A percentile compares a stretch with the other conserved stretches of the same genome.
Evolutionary conservation across 129 eudicot species (phyloP).

Genomic region (Tagetes erecta): DNA sequence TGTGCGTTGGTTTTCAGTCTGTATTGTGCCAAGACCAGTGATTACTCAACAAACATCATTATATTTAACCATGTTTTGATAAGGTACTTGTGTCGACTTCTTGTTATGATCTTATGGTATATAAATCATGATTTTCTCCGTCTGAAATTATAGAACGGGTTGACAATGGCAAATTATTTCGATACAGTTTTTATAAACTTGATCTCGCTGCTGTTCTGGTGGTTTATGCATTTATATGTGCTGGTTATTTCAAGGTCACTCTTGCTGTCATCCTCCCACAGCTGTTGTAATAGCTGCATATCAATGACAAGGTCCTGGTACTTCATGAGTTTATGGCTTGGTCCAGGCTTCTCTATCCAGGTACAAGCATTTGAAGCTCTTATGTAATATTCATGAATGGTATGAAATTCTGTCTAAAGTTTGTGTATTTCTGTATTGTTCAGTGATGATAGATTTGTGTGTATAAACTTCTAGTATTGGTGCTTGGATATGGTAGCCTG

Average conservation of each 20-base stretch:
- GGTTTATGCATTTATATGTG: no score
- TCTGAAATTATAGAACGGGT: no score
- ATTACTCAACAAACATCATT: not conserved
- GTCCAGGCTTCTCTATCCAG: not conserved
- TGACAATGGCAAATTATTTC: no score
- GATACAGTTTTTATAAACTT: no score
- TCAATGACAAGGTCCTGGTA: not conserved
- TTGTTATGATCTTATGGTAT: not conserved
- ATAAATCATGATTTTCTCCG: not conserved
- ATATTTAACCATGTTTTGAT: not conserved
- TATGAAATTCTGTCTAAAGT: not conserved
- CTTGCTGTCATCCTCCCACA: no score
- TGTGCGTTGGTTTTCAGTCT: not conserved
- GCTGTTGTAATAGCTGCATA: not conserved
- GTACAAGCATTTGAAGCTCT: not conserved
- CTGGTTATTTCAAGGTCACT: no score
- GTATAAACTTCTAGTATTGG: no score
- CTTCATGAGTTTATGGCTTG: not conserved
- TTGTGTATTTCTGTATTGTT: not conserved
- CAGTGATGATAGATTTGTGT: not conserved
- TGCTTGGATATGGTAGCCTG: no score
- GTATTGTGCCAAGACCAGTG: conserved; percentile 15
- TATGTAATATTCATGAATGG: not conserved
- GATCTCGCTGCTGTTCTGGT: no score
- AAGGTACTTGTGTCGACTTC: conserved; percentile 7